phyloP scores from a whole-genome alignment of 2,329 filamentous ascomycete genomes.

The Sporothrix mexicana region DNA sequence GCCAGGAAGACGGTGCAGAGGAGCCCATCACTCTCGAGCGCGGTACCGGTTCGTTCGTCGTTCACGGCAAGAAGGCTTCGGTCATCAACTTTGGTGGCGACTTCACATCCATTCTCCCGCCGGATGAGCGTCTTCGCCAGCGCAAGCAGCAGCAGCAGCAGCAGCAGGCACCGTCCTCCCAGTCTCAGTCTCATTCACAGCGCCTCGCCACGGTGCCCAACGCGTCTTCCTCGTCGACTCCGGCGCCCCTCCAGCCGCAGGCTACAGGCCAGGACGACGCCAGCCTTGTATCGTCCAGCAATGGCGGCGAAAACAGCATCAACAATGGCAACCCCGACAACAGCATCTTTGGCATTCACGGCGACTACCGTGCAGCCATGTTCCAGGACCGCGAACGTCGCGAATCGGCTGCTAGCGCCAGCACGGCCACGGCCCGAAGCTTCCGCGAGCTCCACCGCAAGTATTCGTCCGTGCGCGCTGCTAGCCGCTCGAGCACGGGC shows the following conservation, averaged over 20 bases:
- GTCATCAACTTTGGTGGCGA: slow-evolving; percentile 97
- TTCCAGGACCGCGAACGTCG: slow-evolving; percentile 58
- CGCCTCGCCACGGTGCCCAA: slow-evolving; percentile 34
- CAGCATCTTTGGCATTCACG: slow-evolving; percentile 21
- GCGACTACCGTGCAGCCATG: slow-evolving; percentile 60
- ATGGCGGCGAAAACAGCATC: slow-evolving; percentile 20
- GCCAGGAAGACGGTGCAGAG: slow-evolving; percentile 43
- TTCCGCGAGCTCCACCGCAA: slow-evolving; percentile 67
- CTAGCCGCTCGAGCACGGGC: slow-evolving; percentile 43
- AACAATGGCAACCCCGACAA: not conserved
- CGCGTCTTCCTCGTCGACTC: slow-evolving; percentile 43
- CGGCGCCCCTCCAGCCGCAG: slow-evolving; percentile 40
- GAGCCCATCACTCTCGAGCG: slow-evolving; percentile 73
- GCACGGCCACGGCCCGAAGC: slow-evolving; percentile 70
- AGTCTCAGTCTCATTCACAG: slow-evolving; percentile 27
- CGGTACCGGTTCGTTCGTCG: slow-evolving; percentile 86
- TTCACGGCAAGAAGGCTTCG: slow-evolving; percentile 97
- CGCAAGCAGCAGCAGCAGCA: slow-evolving; percentile 55
- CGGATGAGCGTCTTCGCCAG: slow-evolving; percentile 73
- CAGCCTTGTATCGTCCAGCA: slow-evolving; percentile 10
- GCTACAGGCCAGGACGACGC: slow-evolving; percentile 17
- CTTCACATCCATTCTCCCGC: slow-evolving; percentile 72
- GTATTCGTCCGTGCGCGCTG: slow-evolving; percentile 60
- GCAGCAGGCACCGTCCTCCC: slow-evolving; percentile 36
- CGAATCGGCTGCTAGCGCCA: slow-evolving; percentile 67